Percentiles rank a stretch among this genome's conserved stretches.
Conservation (phyloP, 345 rosid genomes). For the Excoecaria cochinchinensis region DNA sequence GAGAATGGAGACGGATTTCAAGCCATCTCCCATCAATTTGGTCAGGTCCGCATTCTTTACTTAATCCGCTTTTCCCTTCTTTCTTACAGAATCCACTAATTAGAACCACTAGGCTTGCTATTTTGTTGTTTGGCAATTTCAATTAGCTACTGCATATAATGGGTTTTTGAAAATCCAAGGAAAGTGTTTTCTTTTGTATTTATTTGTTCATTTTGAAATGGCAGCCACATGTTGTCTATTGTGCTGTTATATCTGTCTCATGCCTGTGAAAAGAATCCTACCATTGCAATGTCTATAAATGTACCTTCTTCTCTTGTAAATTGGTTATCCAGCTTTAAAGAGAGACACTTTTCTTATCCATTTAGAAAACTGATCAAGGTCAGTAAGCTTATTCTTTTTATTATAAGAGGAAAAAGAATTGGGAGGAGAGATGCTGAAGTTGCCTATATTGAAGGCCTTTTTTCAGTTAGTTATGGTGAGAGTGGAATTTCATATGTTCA, state of each 20-base stretch:
- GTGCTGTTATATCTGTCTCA: conserved; percentile 87
- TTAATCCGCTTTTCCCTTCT: not conserved
- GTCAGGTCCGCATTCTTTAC: conserved; percentile 41
- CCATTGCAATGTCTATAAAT: conserved; percentile 62
- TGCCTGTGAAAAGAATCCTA: conserved; percentile 74
- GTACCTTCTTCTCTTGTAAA: conserved; percentile 68
- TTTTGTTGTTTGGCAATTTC: not conserved
- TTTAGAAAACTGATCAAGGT: conserved; percentile 92
- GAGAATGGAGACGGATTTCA: conserved; percentile 55
- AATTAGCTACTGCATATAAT: not conserved
- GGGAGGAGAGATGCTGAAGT: not conserved
- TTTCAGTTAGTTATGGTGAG: not conserved
- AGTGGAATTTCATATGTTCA: not conserved
- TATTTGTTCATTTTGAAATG: not conserved
- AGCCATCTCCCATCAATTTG: conserved; percentile 52
- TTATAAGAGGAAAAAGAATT: not conserved
- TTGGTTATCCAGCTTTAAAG: conserved; percentile 56
- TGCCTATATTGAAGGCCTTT: not conserved
- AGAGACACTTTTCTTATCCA: conserved; percentile 59
- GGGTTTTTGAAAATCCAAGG: not conserved
- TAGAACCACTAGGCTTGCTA: not conserved
- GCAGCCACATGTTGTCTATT: conserved; percentile 84
- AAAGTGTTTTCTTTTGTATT: not conserved
- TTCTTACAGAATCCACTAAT: not conserved
- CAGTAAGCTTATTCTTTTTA: not conserved